Conservation (phyloP, 2,329 filamentous ascomycete genomes). For the Colletotrichum godetiae region DNA sequence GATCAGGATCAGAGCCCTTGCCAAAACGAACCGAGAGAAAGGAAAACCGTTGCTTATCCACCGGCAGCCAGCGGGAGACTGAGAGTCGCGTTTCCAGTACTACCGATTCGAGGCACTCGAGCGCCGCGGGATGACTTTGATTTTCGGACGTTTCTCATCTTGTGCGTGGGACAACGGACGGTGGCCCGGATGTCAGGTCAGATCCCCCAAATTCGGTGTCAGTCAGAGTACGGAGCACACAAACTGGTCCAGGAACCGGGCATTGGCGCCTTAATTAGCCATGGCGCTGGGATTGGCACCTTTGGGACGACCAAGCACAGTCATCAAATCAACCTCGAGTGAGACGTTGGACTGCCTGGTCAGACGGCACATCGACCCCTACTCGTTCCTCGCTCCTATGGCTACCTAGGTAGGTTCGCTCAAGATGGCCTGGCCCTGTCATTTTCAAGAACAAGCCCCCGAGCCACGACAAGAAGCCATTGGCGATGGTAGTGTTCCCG, state of each 20-base stretch:
- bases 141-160: slow-evolving; percentile 29
- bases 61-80: slow-evolving; percentile 3
- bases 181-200: slow-evolving; percentile 15
- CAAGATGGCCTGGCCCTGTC: not conserved
- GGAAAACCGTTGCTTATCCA: slow-evolving; percentile 12
- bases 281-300: slow-evolving; percentile 29
- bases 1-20: not conserved
- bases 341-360: slow-evolving; percentile 17
- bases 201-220: not conserved
- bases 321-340: slow-evolving; percentile 6
- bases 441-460: not conserved
- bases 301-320: slow-evolving; percentile 6
- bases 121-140: slow-evolving; percentile 5
- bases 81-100: not conserved
- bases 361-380: slow-evolving; percentile 14
- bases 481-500: not conserved
- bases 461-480: slow-evolving; percentile 11
- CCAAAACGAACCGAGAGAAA: not conserved
- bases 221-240: not conserved
- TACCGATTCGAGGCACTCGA: slow-evolving; percentile 4
- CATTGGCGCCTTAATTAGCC: slow-evolving; percentile 6
- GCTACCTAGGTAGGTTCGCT: not conserved
- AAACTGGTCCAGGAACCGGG: slow-evolving; percentile 7
- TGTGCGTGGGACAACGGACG: slow-evolving; percentile 22
- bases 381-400: not conserved